A percentile compares a stretch with the other conserved stretches of the same genome.
Conservation (phyloP, 352 stramenopile genomes). For the Sclerospora graminicola region DNA sequence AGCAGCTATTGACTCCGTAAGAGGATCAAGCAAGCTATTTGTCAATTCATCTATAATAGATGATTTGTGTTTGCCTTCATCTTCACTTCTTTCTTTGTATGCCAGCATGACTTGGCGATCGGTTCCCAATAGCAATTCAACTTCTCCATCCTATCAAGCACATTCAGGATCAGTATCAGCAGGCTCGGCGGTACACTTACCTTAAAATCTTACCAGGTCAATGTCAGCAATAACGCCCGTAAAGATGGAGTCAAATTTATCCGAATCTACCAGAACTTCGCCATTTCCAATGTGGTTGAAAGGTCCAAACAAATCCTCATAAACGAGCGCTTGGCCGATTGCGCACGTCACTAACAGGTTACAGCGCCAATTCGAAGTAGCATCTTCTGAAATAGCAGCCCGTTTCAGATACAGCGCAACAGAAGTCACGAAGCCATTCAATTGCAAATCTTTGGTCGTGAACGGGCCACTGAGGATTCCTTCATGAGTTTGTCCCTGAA, state of each 20-base stretch:
- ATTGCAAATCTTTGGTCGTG: slow-evolving; percentile 33
- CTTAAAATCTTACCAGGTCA: slow-evolving; percentile 32
- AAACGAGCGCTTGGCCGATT: slow-evolving; percentile 46
- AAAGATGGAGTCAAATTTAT: slow-evolving; percentile 60
- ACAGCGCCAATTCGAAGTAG: slow-evolving; percentile 15
- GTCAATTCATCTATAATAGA: background rate
- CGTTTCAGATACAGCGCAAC: slow-evolving; percentile 39
- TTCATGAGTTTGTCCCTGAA: slow-evolving; percentile 25
- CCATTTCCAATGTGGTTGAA: slow-evolving; percentile 5
- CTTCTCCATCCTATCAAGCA: slow-evolving; percentile 34
- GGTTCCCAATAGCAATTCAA: slow-evolving; percentile 52
- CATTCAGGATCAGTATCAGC: background rate
- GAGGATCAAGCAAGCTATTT: slow-evolving; percentile 1
- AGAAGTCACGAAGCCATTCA: slow-evolving; percentile 52
- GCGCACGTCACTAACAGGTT: slow-evolving; percentile 55
- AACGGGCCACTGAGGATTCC: slow-evolving; percentile 35
- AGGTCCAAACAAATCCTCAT: slow-evolving; percentile 35
- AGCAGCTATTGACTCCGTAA: background rate
- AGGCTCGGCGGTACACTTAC: background rate
- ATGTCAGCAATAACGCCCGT: slow-evolving; percentile 38
- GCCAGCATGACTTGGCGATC: slow-evolving; percentile 45
- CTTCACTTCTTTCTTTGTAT: slow-evolving; percentile 26
- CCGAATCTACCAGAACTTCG: slow-evolving; percentile 30
- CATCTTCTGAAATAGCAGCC: background rate
- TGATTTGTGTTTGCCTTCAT: background rate